A percentile compares a stretch with the other conserved stretches of the same genome.
Evolutionary conservation across 345 rosid genomes (phyloP).

Genomic region (Eucalyptus leucophloia): DNA sequence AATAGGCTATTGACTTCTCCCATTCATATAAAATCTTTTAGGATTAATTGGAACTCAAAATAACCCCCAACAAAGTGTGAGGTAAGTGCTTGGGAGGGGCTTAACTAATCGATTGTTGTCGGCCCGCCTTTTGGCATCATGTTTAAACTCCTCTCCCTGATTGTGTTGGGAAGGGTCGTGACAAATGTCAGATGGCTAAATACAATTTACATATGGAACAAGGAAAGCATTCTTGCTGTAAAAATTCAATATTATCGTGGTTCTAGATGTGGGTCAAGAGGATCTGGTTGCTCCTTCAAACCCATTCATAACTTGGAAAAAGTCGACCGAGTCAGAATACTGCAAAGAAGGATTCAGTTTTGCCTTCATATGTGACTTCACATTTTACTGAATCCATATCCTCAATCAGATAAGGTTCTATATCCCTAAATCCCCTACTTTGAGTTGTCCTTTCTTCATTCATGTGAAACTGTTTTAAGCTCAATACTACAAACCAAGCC

Average conservation of each 20-base stretch:
- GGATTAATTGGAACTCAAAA: not conserved
- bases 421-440: not conserved
- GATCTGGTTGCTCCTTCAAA: not conserved
- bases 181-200: not conserved
- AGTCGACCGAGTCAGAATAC: not conserved
- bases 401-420: not conserved
- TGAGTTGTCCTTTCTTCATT: not conserved
- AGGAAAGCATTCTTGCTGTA: not conserved
- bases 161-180: not conserved
- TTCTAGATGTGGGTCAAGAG: not conserved
- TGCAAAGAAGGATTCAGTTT: not conserved
- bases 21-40: too few species aligned
- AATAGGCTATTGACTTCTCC: not conserved
- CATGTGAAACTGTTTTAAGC: not conserved
- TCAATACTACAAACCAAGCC: not conserved
- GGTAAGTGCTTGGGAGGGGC: not conserved
- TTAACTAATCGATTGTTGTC: not conserved
- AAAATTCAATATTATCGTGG: not conserved
- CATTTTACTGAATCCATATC: not conserved
- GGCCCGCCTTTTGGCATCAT: not conserved
- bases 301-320: not conserved
- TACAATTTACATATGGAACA: not conserved
- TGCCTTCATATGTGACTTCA: not conserved
- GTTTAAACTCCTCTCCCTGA: not conserved
- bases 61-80: not conserved